Conservation (phyloP, 441 rosid species). For the Erodium trifolium region DNA sequence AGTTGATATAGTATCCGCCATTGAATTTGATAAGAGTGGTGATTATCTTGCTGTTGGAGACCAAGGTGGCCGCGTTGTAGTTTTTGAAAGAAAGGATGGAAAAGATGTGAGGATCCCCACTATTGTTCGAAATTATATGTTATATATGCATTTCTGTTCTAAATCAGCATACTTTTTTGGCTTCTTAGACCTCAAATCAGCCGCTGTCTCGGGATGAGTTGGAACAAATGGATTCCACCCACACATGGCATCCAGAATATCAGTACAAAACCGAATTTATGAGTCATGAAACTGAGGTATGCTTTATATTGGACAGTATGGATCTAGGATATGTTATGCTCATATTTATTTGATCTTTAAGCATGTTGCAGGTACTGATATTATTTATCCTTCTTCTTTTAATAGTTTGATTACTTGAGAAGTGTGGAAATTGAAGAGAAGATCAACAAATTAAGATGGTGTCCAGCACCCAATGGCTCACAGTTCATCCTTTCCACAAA, state of each 20-base stretch:
- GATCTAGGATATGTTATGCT: not conserved
- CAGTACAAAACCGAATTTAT: conserved; percentile 61
- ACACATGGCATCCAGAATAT: conserved; percentile 36
- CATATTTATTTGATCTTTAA: not conserved
- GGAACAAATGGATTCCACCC: conserved; percentile 40
- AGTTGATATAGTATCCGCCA: conserved; percentile 47
- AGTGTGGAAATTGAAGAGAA: conserved; percentile 75
- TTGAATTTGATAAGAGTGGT: conserved; percentile 54
- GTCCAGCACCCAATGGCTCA: conserved; percentile 40
- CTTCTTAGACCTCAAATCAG: conserved; percentile 29
- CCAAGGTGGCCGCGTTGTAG: conserved; percentile 53
- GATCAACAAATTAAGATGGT: conserved; percentile 55
- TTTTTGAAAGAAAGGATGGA: conserved; percentile 38
- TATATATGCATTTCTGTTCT: not conserved
- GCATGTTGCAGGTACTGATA: conserved; percentile 10
- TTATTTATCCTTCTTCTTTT: conserved; percentile 10
- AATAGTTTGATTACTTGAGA: conserved; percentile 62
- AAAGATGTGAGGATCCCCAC: conserved; percentile 30
- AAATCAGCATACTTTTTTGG: conserved; percentile 11
- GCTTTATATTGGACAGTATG: not conserved
- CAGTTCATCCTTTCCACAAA: conserved; percentile 54
- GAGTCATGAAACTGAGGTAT: conserved; percentile 73
- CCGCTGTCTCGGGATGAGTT: conserved; percentile 31
- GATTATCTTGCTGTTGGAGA: conserved; percentile 59
- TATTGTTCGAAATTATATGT: not conserved